phyloP scores from a whole-genome alignment of 352 stramenopile genomes.

The Globisporangium spiculum region DNA sequence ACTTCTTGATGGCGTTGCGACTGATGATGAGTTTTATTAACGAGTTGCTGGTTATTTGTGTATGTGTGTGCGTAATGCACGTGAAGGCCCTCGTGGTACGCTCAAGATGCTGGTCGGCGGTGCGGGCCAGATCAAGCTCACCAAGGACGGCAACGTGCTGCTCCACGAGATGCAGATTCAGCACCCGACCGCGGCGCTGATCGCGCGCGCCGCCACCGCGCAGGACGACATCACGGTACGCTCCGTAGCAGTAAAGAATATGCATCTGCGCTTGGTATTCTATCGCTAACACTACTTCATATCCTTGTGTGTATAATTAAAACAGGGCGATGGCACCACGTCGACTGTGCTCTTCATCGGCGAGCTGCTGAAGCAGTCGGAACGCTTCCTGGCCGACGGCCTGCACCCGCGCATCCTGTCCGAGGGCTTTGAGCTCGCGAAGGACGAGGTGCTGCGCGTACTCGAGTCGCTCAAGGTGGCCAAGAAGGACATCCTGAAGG shows the following conservation, averaged over 20 bases:
- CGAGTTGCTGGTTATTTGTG: neutral
- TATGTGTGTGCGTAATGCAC: slow-evolving; percentile 3
- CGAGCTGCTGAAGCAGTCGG: slow-evolving; percentile 97
- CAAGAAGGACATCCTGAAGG: slow-evolving; percentile 79
- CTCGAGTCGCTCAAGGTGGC: slow-evolving; percentile 92
- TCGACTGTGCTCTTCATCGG: slow-evolving; percentile 98
- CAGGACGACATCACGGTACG: slow-evolving; percentile 91
- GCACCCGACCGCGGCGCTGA: slow-evolving; percentile 98
- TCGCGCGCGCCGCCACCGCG: slow-evolving; percentile 97
- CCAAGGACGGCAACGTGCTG: slow-evolving; percentile 99
- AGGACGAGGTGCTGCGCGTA: slow-evolving; percentile 93
- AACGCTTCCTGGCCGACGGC: slow-evolving; percentile 95
- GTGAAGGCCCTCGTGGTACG: slow-evolving; percentile 93
- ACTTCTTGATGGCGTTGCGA: neutral
- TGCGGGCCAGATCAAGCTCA: slow-evolving; percentile 99
- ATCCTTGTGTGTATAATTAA: neutral
- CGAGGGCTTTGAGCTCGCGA: slow-evolving; percentile 97
- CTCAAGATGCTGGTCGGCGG: slow-evolving; percentile 99
- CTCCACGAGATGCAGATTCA: slow-evolving; percentile 99
- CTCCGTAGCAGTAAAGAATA: neutral
- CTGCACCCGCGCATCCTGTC: slow-evolving; percentile 97
- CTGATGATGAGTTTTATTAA: neutral
- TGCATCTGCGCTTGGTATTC: neutral
- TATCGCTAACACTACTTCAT: too few species aligned
- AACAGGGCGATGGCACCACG: slow-evolving; percentile 96